Evolutionary conservation across 495 filamentous ascomycete genomes (phyloP), one percentile per base, ranked within the genome.

Genomic region (Hypoxylon fragiforme): DNA sequence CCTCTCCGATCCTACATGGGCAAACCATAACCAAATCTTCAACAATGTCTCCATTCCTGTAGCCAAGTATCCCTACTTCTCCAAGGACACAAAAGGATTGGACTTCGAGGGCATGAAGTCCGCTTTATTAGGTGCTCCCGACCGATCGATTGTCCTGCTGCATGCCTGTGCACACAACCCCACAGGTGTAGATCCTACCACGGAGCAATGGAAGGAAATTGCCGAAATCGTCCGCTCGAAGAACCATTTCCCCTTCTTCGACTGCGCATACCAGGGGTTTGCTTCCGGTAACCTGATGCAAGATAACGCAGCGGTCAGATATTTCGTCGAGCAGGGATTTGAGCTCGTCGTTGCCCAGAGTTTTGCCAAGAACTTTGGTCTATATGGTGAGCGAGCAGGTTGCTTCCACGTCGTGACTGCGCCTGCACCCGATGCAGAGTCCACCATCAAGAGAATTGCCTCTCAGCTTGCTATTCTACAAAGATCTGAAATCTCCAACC

Each of bases 151-250:
- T 69, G 84, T 97, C 72, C 82, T 99, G 20, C 83, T 99, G 12
- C 94, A 99, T 72, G 91, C 90, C 54, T 99, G 94, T 72, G 94
- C 94, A 19, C 94, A 97, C 78, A 99, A 99, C 73, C 94, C 94
- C 16, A 99, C 94, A 11, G 94, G 94, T 51, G 94, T 99, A 44
- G 94, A 99, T 73, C 94, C 90, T 15, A 94, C 94, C 14, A 79
- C 84, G 44, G 91, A 91, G 28, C 94, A 99, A 74, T 99, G 94
- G 94, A 90, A 86, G 66, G 76, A 95, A 62, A 82, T 99, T 53
- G 91, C 91, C 44, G 65, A 77, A 4, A 64, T 96, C 18, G 84
- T 97, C 68, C 78, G 80, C 44, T 66, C 74, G 21, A 89, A 86
- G 71, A 79, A 81, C 32, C 95, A 91, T 72, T 97, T 99, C 79